Base-by-base conservation (phyloP, 352 stramenopile genomes). In the Globisporangium sylvaticum region DNA sequence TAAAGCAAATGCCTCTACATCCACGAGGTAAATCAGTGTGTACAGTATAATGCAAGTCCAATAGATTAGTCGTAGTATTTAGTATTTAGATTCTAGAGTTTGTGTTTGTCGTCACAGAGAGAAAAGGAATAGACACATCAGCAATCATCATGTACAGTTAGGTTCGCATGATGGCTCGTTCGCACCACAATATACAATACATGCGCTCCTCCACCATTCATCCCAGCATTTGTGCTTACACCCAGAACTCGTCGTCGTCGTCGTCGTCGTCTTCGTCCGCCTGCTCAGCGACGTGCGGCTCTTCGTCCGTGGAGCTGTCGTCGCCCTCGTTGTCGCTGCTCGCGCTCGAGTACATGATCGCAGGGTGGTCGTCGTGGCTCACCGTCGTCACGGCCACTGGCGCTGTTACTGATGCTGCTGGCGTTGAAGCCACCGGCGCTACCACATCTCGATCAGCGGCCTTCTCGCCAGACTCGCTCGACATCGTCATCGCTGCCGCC, bases 211-310 rank as follows among this genome's bases (percentile, higher is more conserved):
- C 39, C 20, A 29, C 10, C 9, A 44, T 44, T 44, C 37, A 15
- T 44, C 14, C 37, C 37, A 44, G 37, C 3, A 44, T n/a, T n/a
- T n/a, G n/a, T n/a, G n/a, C n/a, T 56, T 18, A 67, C 9, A 67
- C 62, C 52, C 62, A 62, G 52, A 62, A 67, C 52, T 62, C 62
- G 50, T 67, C 62, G 24, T 66, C 60, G 50, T 67, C 62, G 24
- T 66, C 60, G 20, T 66, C 62, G 25, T 67, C 52, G 6, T 66
- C 61, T 34, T 52, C 50, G 5, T 54, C 48, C 9, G 27, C 52
- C 20, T 58, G 46, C 25, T 67, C n/a, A 0, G 48, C 12, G 10
- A 39, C 61, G 22, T 39, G 31, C 31, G 31, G 4, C 31, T 66
- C 62, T 20, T 62, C 62, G 37, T 67, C 62, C 25, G 62, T 67